Base-by-base conservation (phyloP, 495 filamentous ascomycete genomes). In the Tuber magnatum region DNA sequence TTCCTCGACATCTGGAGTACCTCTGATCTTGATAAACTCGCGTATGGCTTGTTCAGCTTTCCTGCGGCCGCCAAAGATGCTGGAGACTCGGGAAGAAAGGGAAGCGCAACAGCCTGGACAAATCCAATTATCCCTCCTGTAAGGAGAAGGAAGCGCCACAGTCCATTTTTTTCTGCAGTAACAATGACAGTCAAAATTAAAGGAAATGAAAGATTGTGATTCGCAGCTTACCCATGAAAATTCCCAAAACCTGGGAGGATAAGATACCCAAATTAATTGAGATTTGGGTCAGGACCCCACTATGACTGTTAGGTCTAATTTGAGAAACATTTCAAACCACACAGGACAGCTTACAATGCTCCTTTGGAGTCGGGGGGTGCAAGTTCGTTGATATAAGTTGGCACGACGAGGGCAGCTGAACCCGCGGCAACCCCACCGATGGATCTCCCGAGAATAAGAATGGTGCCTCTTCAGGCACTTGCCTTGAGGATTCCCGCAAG, bases 261-360 rank as follows among this genome's bases (percentile, higher is more conserved):
- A 99, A 83, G 71, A 99, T 98, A 20, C 95, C 95, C n/a, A 95
- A 84, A 80, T 97, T 97, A 82, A 94, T 93, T 85, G 92, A 94
- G 77, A 99, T 87, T 81, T 99, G 95, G 3, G 95, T 99, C 80
- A 96, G 90, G n/a, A 91, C 90, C 10, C 96, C 95, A 81, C 80
- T 82, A 43, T 35, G 18, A 74, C 4, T 42, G 16, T 41, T 61
- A 72, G 73, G 24, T 74, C 20, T 20, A 28, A 68, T 6, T 42
- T 4, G 3, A 28, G 32, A 40, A 28, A 20, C 32, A 38, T 20
- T 12, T 5, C 69, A n/a, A 46, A 68, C n/a, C 6, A 69, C 8
- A 32, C 39, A 35, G 38, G 9, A 74, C 28, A 61, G 76, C 80
- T 71, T 74, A 82, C 80, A 97, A 97, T 74, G 94, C 89, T 2